Evolutionary conservation across 225 moss, liverwort and hornwort species (phyloP).

Genomic region (Sphagnum contortum): DNA sequence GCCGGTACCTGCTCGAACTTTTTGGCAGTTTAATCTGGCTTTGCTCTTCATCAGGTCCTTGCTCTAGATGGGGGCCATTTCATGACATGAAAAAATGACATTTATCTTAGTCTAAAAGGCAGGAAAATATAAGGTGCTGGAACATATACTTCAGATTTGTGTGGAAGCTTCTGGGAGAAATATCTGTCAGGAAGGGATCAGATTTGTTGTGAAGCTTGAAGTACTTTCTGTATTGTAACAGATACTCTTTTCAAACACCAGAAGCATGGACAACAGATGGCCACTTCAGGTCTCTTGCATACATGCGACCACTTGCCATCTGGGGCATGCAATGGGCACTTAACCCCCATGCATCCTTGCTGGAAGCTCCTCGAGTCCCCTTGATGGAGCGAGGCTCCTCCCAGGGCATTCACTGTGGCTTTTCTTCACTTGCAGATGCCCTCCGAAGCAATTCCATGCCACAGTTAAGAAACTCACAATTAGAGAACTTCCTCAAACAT

Average conservation of each 20-base stretch:
- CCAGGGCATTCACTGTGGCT: constrained; percentile 30
- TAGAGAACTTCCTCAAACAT: no score
- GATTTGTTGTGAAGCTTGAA: no score
- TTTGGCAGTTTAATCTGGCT: background rate
- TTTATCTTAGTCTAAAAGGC: no score
- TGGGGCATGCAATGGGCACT: constrained; percentile 64
- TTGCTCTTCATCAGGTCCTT: no score
- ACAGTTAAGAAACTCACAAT: no score
- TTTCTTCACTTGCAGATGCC: constrained; percentile 24
- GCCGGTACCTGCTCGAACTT: background rate
- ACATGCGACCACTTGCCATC: constrained; percentile 48
- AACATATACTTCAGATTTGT: no score
- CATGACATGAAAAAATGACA: no score
- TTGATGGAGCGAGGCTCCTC: constrained; percentile 26
- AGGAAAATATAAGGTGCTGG: no score
- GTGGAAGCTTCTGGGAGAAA: no score
- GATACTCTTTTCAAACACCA: constrained; percentile 55
- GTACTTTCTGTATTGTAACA: constrained; percentile 2
- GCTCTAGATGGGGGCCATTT: no score
- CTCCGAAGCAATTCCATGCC: no score
- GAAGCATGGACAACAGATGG: constrained; percentile 44
- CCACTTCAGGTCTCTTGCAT: constrained; percentile 35
- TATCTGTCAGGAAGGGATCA: no score
- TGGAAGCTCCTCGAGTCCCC: constrained; percentile 42
- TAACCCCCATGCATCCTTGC: constrained; percentile 34